Evolutionary conservation across 2,329 filamentous ascomycete species (phyloP).

Genomic region (Stemphylium vesicarium): DNA sequence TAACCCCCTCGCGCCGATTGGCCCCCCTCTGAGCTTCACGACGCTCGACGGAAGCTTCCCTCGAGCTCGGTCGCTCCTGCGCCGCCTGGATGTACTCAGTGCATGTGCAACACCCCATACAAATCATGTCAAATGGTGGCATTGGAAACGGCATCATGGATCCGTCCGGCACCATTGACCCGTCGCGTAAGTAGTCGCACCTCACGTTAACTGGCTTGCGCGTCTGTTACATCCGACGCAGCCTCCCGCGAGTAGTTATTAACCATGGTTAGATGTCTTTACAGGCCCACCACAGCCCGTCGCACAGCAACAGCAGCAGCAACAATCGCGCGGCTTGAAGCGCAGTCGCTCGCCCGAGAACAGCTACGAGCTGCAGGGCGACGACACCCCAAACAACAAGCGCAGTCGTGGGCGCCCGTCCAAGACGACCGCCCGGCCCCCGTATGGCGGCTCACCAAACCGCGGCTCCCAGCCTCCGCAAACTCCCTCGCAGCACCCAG

Average conservation of each 20-base stretch:
- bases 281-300: constrained; percentile 37
- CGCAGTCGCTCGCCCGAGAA: constrained; percentile 52
- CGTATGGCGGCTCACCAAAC: constrained; percentile 60
- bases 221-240: constrained; percentile 44
- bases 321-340: constrained; percentile 46
- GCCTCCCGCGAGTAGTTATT: constrained; percentile 28
- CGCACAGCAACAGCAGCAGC: constrained; percentile 38
- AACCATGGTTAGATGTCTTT: constrained; percentile 36
- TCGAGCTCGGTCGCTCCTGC: constrained; percentile 43
- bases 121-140: constrained; percentile 48
- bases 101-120: constrained; percentile 41
- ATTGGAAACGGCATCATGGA: constrained; percentile 52
- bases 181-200: constrained; percentile 30
- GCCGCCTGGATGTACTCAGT: constrained; percentile 51
- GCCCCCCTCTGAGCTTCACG: constrained; percentile 23
- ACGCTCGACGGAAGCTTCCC: constrained; percentile 27
- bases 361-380: constrained; percentile 44
- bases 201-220: constrained; percentile 19
- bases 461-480: constrained; percentile 59
- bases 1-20: constrained; percentile 29
- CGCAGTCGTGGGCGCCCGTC: constrained; percentile 63
- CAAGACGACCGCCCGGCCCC: constrained; percentile 56
- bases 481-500: constrained; percentile 56
- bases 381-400: constrained; percentile 25
- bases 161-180: constrained; percentile 50